Evolutionary conservation across 202 grass and related monocot species (phyloP), one percentile per base, ranked within the genome.

Genomic region (Eragrostis tef): DNA sequence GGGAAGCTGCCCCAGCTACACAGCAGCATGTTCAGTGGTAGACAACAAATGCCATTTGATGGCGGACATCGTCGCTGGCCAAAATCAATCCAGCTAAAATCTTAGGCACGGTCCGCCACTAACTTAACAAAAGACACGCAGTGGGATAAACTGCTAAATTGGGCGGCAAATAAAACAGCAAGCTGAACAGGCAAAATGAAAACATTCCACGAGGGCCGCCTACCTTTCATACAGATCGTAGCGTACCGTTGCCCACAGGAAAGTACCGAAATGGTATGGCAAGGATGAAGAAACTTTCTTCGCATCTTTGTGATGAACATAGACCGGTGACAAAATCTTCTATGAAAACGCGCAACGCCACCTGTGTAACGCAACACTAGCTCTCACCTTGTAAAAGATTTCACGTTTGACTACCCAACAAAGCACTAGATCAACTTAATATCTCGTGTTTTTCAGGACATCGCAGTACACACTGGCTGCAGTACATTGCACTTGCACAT

Each of bases 291-390:
- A 2, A 74, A 42, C n/a, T 80, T 57, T 67, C 19, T 14, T 56
- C 60, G 43, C 56, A 71, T 44, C 6, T 60, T 11, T 17, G 27
- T 12, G n/a, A 79, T n/a, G 4, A 3, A 53, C 64, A 13, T 74
- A 34, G 24, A 59, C 13, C 75, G 56, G 74, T 51, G n/a, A 6
- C 9, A 57, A 79, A 29, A 29, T 71, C 53, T 71, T 60, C 43
- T 17, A 71, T 61, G 79, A 60, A 81, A 71, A 67, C 53, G 60
- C n/a, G 12, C 47, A 15, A 39, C 34, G 6, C 34, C 51, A 25
- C 25, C 42, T 44, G 5, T 7, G 26, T 20, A 14, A n/a, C 4
- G 29, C 27, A 74, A 15, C 50, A 57, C 49, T 19, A 42, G 6
- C 21, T 76, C 73, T 7, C 15, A 14, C 15, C 31, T 31, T 20